Base-by-base conservation (phyloP, 176 grass and related monocot species). In the Eragrostis nindensis region DNA sequence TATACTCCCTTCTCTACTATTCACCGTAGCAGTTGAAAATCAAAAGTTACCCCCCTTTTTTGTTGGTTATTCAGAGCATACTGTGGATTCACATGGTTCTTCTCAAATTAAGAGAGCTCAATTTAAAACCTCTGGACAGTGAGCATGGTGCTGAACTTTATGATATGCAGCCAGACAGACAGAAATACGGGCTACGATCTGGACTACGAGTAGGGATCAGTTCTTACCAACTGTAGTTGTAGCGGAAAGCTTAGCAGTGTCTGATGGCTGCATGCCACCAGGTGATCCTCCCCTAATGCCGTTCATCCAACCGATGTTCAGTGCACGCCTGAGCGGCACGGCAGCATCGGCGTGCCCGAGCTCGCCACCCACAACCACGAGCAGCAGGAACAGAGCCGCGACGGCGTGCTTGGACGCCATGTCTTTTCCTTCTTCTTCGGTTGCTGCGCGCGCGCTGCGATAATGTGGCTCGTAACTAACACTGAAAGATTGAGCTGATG, bases 231-330 rank as follows among this genome's bases (percentile, higher is more conserved):
- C 22, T 66, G 29, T 24, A n/a, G 55, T 2, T 66, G 29, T 24
- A n/a, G 42, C 5, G 2, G 4, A 54, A 38, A 30, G 27, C 4
- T 21, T 32, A 7, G 18, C 18, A 7, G 53, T 18, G 17, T 65
- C 54, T 22, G 79, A 82, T 25, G 5, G 67, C 53, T 81, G 66
- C 41, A 61, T 81, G 66, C 66, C 53, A n/a, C 39, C 27, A 3
- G 64, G 78, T 4, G 77, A 36, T 19, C 79, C 67, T 22, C 79
- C 67, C 18, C 32, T 71, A 53, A 81, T 11, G 66, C 54, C 53
- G 41, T 57, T 60, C 79, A 71, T 81, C 79, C 80, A 73, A 12
- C 27, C 43, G 0, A 72, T 19, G 19, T 42, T 39, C 13, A 12
- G 42, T 6, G 16, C 8, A n/a, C 29, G 43, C 14, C 57, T 47